Conservation (phyloP, 2,329 filamentous ascomycete genomes). For the Venturia asperata region DNA sequence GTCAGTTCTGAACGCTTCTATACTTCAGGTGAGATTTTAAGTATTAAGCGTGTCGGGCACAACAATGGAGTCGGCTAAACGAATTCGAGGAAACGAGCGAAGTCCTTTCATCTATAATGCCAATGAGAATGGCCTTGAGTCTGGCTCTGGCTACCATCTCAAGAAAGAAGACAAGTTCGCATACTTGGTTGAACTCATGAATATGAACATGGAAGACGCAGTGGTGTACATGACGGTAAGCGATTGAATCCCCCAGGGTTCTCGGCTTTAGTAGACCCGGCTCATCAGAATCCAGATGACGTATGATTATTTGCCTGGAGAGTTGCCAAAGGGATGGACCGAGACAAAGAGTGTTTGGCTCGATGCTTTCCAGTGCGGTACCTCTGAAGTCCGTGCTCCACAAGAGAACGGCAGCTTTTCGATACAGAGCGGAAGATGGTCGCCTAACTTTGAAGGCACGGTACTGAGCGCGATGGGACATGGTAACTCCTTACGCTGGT, state of each 20-base stretch:
- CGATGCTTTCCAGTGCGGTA: slow-evolving; percentile 18
- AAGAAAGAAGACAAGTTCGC: slow-evolving; percentile 5
- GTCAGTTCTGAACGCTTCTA: not conserved
- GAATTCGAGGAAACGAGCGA: slow-evolving; percentile 14
- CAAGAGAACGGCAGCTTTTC: slow-evolving; percentile 11
- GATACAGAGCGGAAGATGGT: slow-evolving; percentile 6
- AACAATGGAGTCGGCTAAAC: not conserved
- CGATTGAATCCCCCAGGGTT: too few relatives aligned
- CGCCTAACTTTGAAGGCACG: slow-evolving; percentile 18
- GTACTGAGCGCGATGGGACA: slow-evolving; percentile 6
- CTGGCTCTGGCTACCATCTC: slow-evolving; percentile 15
- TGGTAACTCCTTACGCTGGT: too few relatives aligned
- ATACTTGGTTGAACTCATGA: slow-evolving; percentile 18
- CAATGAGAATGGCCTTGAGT: not conserved
- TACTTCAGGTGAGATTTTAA: not conserved
- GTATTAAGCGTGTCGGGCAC: not conserved
- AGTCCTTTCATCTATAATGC: slow-evolving; percentile 6
- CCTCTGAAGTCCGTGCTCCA: slow-evolving; percentile 13
- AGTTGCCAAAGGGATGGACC: slow-evolving; percentile 7
- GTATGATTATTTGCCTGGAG: slow-evolving; percentile 15
- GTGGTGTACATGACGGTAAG: slow-evolving; percentile 16
- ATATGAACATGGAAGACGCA: slow-evolving; percentile 18
- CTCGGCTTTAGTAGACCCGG: too few relatives aligned
- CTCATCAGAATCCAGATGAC: not conserved
- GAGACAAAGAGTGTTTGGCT: slow-evolving; percentile 17